Evolutionary conservation across 177 flowering plant genomes (phyloP).

Genomic region (Tripterygium wilfordii): DNA sequence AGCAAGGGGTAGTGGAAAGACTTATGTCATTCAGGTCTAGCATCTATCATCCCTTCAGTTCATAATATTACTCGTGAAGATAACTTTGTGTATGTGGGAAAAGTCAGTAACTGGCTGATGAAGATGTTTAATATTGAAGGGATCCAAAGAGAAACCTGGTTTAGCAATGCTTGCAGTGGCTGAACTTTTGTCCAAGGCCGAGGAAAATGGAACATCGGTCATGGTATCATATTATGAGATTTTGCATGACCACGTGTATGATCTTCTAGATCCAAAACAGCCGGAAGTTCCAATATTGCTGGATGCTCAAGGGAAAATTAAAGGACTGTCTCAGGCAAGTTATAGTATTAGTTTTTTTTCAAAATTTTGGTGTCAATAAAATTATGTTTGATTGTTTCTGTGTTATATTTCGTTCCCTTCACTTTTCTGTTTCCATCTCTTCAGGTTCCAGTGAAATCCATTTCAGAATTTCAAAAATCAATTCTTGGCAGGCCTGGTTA

Average conservation of each 20-base stretch:
- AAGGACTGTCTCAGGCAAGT: slow-evolving; percentile 74
- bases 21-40: slow-evolving; percentile 56
- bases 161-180: slow-evolving; percentile 51
- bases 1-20: slow-evolving; percentile 76
- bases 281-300: slow-evolving; percentile 40
- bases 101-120: too few species aligned
- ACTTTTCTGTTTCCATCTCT: too few species aligned
- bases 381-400: too few species aligned
- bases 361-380: too few species aligned
- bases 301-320: slow-evolving; percentile 51
- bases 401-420: too few species aligned
- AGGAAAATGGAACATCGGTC: slow-evolving; percentile 27
- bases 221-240: slow-evolving; percentile 57
- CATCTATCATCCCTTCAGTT: too few species aligned
- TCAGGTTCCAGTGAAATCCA: slow-evolving; percentile 55
- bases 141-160: slow-evolving; percentile 55
- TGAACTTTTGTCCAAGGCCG: slow-evolving; percentile 44
- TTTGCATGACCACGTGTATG: slow-evolving; percentile 48
- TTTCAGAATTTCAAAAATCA: slow-evolving; percentile 47
- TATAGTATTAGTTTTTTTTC: too few species aligned
- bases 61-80: too few species aligned
- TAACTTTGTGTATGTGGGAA: too few species aligned
- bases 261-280: slow-evolving; percentile 42
- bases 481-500: slow-evolving; percentile 17
- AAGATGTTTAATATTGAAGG: slow-evolving; percentile 30